Percentiles rank a stretch among this genome's conserved stretches.
Conservation (phyloP, 2,329 filamentous ascomycete species). For the Monosporascus sp. region DNA sequence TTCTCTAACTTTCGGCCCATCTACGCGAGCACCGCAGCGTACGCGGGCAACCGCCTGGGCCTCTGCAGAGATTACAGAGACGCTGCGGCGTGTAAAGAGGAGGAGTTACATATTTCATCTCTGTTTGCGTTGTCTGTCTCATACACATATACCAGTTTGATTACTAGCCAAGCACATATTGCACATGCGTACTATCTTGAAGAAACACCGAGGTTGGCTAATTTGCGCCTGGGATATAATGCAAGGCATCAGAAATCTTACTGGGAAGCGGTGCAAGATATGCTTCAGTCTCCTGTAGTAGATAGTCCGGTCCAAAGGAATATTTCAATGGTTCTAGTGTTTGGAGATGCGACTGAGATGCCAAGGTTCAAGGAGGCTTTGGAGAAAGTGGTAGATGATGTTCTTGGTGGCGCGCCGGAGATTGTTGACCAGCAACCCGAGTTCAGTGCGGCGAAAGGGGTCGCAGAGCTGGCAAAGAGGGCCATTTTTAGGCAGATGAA, state of each 20-base stretch:
- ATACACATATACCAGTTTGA: conserved; percentile 8
- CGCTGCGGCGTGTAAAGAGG: conserved; percentile 3
- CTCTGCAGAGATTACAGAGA: conserved; percentile 9
- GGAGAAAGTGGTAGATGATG: conserved; percentile 3
- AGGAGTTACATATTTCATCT: background rate
- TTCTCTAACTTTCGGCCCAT: conserved; percentile 1
- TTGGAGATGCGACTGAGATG: conserved; percentile 3
- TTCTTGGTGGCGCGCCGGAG: background rate
- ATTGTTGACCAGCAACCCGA: conserved; percentile 6
- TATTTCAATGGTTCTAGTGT: conserved; percentile 5
- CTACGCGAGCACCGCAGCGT: conserved; percentile 1
- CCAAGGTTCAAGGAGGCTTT: conserved; percentile 4
- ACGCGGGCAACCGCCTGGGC: conserved; percentile 9
- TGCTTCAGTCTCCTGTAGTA: conserved; percentile 7
- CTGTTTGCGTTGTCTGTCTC: conserved; percentile 4
- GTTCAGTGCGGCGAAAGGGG: conserved; percentile 6
- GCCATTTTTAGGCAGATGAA: background rate
- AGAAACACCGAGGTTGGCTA: background rate
- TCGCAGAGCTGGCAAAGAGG: conserved; percentile 8
- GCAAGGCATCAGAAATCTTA: background rate
- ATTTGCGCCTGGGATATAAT: background rate
- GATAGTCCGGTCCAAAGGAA: conserved; percentile 2
- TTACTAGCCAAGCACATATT: conserved; percentile 4
- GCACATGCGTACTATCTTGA: background rate
- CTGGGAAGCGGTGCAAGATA: conserved; percentile 1